Base-by-base conservation (phyloP, 2,329 filamentous ascomycete genomes). In the Eutypa lata region DNA sequence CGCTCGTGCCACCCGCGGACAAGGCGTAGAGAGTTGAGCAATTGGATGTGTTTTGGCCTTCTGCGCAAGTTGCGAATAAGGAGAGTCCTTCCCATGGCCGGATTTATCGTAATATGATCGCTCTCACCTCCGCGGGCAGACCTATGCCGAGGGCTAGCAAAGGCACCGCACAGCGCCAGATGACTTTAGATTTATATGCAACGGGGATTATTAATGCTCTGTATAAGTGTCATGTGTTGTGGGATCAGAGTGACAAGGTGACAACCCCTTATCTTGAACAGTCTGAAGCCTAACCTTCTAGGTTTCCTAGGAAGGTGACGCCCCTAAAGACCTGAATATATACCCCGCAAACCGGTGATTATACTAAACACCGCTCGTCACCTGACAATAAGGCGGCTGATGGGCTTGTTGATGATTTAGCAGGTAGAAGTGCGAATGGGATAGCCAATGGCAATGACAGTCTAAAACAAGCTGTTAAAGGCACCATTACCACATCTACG, bases 111-210 rank as follows among this genome's bases (percentile, higher is more conserved):
- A 49, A 60, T 16, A 58, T 63, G 56, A 67, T 74, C 18, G 40
- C 64, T 3, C 67, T 74, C 22, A 61, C 65, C 0, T 53, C 57
- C 11, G 49, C 62, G 0, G 59, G 59, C 0, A 69, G 68, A 55
- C 69, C 72, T 1, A 63, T 74, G 50, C 54, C 61, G 3, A 63
- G 67, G 19, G 60, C 68, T 13, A 61, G 60, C 0, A 73, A 75
- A 51, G 72, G 72, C 2, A 73, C 70, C 2, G 56, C 73, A 3
- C 70, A 71, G 54, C 59, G 71, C 22, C 52, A 53, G 13, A 37
- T 53, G n/a, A 68, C 67, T 7, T 26, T 68, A 6, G 50, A 61
- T 7, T 33, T 66, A 7, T 72, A 72, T 47, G 53, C 57, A 5
- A 21, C 57, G 0, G 67, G 72, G 50, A 44, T 74, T n/a, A n/a